phyloP scores from a whole-genome alignment of 352 stramenopile genomes.

The Phytophthora pseudosyringae region DNA sequence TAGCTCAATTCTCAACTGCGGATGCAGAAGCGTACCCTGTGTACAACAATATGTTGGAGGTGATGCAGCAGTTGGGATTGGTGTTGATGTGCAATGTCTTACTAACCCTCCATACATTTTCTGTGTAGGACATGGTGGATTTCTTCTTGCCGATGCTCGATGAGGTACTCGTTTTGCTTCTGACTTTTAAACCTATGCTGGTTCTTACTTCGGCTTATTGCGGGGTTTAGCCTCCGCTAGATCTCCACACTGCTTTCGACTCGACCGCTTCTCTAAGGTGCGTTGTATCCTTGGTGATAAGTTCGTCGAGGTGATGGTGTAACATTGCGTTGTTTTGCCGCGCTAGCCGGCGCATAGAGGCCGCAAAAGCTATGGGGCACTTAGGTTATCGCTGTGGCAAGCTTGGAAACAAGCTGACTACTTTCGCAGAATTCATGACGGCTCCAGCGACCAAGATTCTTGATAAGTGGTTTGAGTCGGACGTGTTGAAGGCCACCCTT shows the following conservation, averaged over 20 bases:
- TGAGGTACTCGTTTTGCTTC: constrained; percentile 45
- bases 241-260: constrained; percentile 76
- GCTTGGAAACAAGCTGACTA: constrained; percentile 75
- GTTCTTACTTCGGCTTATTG: background rate
- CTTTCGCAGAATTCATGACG: constrained; percentile 91
- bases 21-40: constrained; percentile 84
- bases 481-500: constrained; percentile 90
- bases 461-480: constrained; percentile 92
- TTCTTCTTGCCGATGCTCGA: constrained; percentile 87
- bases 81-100: background rate
- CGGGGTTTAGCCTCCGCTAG: constrained; percentile 57
- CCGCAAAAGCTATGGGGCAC: constrained; percentile 67
- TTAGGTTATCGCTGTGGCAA: constrained; percentile 71
- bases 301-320: background rate
- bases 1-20: constrained; percentile 82
- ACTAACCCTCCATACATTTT: background rate
- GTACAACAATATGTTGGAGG: constrained; percentile 86
- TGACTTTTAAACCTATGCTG: background rate
- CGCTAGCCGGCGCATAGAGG: constrained; percentile 62
- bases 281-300: background rate
- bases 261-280: constrained; percentile 50
- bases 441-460: constrained; percentile 87
- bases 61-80: constrained; percentile 19
- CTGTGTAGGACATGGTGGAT: constrained; percentile 68
- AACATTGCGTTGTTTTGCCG: background rate